A percentile compares a stretch with the other conserved stretches of the same genome.
Evolutionary conservation across 179 eudicot species (phyloP).

Genomic region (Heliamphora ciliata): DNA sequence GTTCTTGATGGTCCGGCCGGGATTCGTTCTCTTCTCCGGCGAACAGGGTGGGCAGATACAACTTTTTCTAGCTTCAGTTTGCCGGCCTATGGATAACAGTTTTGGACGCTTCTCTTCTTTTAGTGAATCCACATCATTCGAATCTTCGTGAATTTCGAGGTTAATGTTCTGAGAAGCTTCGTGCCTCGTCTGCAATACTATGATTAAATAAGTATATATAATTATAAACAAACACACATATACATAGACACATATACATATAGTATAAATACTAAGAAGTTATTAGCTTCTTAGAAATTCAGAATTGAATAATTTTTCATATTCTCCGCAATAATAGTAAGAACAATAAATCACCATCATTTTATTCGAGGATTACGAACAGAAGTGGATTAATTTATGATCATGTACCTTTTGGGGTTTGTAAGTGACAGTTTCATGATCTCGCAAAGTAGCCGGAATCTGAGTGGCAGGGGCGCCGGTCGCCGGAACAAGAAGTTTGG

Average conservation of each 20-base stretch:
- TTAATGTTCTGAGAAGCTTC: slow-evolving; percentile 13
- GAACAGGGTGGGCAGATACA: not conserved
- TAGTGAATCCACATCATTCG: not conserved
- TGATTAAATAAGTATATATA: not conserved
- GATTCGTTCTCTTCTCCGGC: not conserved
- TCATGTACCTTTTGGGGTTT: slow-evolving; percentile 1
- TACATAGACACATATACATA: not conserved
- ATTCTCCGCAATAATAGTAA: not conserved
- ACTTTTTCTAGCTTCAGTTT: not conserved
- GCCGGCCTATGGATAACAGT: not conserved
- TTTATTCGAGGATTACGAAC: not conserved
- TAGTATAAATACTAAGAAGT: no score
- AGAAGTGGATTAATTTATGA: not conserved
- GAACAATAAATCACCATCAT: not conserved
- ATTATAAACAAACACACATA: no score
- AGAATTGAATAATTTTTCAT: no score
- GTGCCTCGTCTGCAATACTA: not conserved
- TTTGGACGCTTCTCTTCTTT: not conserved
- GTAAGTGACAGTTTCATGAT: not conserved
- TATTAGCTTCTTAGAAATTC: no score
- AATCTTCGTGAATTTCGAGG: slow-evolving; percentile 4
- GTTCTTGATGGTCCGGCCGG: not conserved
- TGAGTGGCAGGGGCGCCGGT: not conserved
- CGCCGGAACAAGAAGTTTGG: not conserved
- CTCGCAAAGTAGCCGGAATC: not conserved